Conservation (phyloP, 2,329 filamentous ascomycete species). For the Meredithiella fracta region DNA sequence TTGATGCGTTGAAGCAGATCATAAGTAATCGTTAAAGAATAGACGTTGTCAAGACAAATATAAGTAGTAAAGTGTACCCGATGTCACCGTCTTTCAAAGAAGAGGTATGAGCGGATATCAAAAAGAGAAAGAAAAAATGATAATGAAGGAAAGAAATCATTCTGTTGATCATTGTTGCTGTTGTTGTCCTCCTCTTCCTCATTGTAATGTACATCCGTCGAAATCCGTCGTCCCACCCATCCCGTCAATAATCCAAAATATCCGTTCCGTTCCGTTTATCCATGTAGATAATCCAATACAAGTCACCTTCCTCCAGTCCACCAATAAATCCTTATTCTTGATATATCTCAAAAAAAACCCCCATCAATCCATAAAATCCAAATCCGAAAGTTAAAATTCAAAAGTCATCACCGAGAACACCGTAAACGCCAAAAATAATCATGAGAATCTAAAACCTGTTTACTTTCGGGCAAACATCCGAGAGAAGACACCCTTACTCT, state of each 20-base stretch:
- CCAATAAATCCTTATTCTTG: no score
- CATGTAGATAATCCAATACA: background rate
- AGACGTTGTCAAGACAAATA: conserved; percentile 10
- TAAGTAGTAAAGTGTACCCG: background rate
- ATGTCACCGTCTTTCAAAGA: background rate
- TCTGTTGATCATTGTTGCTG: background rate
- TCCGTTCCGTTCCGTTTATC: background rate
- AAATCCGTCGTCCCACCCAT: background rate
- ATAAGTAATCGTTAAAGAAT: conserved; percentile 5
- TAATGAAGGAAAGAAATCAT: conserved; percentile 3
- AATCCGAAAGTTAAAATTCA: conserved; percentile 3
- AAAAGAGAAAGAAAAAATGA: conserved; percentile 1
- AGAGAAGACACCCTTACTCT: conserved; percentile 14
- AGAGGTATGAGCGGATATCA: background rate
- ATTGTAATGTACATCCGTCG: conserved; percentile 2
- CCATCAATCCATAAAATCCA: background rate
- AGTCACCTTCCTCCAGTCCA: background rate
- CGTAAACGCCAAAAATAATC: conserved; percentile 4
- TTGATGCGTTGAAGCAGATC: no score
- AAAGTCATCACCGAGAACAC: background rate
- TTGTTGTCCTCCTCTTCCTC: conserved; percentile 8
- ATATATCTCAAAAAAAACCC: no score
- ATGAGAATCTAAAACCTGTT: conserved; percentile 1
- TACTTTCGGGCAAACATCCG: conserved; percentile 16
- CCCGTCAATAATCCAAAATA: background rate